These are phyloP conservation scores for Diplodia mutila DNA, from an alignment of 2,329 filamentous ascomycete species.

Conservation along the genomic window DNA sequence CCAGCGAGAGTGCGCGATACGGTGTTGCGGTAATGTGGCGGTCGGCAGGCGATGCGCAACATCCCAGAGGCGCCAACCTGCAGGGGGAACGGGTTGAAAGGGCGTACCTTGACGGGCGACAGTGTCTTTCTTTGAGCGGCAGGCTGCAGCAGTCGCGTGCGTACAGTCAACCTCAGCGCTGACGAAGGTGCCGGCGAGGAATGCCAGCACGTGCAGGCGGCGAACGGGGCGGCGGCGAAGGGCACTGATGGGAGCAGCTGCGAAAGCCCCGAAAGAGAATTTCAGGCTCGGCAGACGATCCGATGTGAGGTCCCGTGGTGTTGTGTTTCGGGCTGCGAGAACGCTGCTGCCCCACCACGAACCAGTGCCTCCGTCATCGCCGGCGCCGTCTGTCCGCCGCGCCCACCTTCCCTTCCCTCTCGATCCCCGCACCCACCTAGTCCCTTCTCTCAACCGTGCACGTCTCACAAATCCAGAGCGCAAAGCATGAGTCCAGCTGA, in stretches of 20 bases:
- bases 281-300: slow-evolving; percentile 7
- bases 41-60: neutral
- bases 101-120: neutral
- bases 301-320: slow-evolving; percentile 20
- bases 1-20: neutral
- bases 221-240: neutral
- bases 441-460: slow-evolving; percentile 1
- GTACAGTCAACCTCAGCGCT: neutral
- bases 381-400: slow-evolving; percentile 5
- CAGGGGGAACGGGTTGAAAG: neutral
- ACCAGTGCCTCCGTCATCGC: slow-evolving; percentile 16
- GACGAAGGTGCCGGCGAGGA: neutral
- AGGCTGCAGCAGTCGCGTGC: slow-evolving; percentile 21
- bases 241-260: neutral
- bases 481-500: neutral
- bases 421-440: neutral
- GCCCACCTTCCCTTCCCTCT: slow-evolving; percentile 8
- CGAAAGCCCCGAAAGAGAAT: slow-evolving; percentile 1
- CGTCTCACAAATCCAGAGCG: neutral
- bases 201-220: neutral
- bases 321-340: slow-evolving; percentile 24
- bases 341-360: slow-evolving; percentile 10
- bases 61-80: neutral
- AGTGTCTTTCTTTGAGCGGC: neutral
- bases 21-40: neutral